Base-by-base conservation (phyloP, 495 filamentous ascomycete genomes). In the Aspergillus ellipticus region DNA sequence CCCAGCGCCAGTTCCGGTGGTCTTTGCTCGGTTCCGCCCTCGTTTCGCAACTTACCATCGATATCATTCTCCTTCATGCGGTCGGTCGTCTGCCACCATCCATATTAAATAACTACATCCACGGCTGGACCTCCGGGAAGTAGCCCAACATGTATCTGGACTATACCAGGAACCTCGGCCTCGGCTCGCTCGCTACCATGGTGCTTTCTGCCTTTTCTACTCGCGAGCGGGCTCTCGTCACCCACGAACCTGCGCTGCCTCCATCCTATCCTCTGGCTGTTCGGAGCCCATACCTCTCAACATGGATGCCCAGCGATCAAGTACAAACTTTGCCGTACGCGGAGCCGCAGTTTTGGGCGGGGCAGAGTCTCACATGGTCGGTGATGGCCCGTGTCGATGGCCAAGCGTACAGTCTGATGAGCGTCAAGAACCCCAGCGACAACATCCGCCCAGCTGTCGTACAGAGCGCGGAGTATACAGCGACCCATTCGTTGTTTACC, bases 201-300 rank as follows among this genome's bases (percentile, higher is more conserved):
- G 6, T 64, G 3, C 49, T 70, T 13, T 60, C 61, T 10, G 20
- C 56, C 1, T 51, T 66, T 42, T 15, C 10, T 2, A 48, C 53
- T 11, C 42, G 58, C 8, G 53, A 66, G 9, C 55, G 53, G 13
- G 16, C 42, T 16, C 39, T 33, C 11, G 35, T 70, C 51, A 57
- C 37, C 0, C 54, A 72, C 54, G 57, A 57, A 13, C 70, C 72
- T 16, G 66, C 58, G 2, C 57, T 65, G 24, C 77, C 77, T 9
- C 77, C 75, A 10, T 77, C 77, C 0, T 80, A 80, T 50, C 77
- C 77, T 11, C 57, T 80, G 15, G 77, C 76, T 7, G 77, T 80
- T 4, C 71, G 71, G 24, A 78, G 72, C 57, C 74, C 76, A 24
- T 79, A 77, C 51, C 58, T 77, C 9, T 77, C 72, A 41, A 35